Conservation (phyloP, 148 eudicot species). For the Bassia scoparia region DNA sequence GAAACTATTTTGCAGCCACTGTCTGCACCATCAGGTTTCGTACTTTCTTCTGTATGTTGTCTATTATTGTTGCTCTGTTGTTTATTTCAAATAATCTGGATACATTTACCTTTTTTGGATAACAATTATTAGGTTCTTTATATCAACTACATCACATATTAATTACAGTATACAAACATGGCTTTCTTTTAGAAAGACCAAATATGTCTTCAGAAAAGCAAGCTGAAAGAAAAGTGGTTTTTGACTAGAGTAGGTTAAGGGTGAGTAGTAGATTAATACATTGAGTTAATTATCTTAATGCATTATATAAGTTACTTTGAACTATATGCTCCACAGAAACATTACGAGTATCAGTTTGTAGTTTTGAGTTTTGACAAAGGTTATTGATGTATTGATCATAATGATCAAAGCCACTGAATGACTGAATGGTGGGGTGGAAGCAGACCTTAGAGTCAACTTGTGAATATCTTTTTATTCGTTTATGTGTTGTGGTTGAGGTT, state of each 20-base stretch:
- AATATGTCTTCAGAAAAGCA: neutral
- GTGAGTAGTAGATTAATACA: neutral
- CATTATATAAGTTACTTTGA: too few species aligned
- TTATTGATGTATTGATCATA: neutral
- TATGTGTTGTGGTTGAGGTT: neutral
- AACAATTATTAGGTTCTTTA: neutral
- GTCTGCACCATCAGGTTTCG: neutral
- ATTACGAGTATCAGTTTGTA: too few species aligned
- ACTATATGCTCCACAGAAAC: too few species aligned
- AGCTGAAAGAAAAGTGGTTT: neutral
- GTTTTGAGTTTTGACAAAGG: too few species aligned
- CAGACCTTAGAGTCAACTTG: neutral
- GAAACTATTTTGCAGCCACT: neutral
- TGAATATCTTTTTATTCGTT: too few species aligned
- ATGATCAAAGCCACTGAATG: too few species aligned
- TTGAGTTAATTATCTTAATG: neutral
- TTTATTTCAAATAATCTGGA: neutral
- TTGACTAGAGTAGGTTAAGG: neutral
- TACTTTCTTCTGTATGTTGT: neutral
- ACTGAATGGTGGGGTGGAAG: neutral
- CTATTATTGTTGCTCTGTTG: neutral
- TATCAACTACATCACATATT: neutral
- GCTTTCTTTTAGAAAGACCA: too few species aligned
- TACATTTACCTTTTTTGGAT: neutral
- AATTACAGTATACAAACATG: neutral